Conservation (phyloP, 2,329 filamentous ascomycete species). For the Xylariomycetidae sp. region DNA sequence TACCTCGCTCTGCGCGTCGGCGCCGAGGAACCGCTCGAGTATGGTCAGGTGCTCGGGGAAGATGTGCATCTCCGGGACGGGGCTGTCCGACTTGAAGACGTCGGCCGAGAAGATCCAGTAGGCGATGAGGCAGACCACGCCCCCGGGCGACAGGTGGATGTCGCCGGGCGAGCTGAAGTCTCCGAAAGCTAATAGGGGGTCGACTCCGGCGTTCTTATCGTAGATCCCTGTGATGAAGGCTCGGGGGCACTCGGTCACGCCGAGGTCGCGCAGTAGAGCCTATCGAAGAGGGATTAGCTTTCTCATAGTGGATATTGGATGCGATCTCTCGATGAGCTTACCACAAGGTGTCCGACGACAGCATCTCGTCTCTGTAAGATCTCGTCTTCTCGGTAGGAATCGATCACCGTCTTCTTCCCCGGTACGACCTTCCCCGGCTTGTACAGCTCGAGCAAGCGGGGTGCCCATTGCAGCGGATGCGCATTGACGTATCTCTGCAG, state of each 20-base stretch:
- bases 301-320: not conserved
- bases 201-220: constrained; percentile 34
- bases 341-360: constrained; percentile 67
- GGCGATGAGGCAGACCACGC: constrained; percentile 53
- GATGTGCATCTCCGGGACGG: constrained; percentile 48
- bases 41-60: constrained; percentile 57
- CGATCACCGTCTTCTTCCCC: constrained; percentile 55
- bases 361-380: constrained; percentile 57
- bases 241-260: constrained; percentile 42
- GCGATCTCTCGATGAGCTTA: constrained; percentile 33
- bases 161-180: constrained; percentile 42
- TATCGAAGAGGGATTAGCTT: constrained; percentile 25
- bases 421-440: constrained; percentile 60
- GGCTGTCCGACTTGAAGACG: constrained; percentile 53
- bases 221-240: constrained; percentile 42
- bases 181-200: constrained; percentile 45
- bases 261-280: constrained; percentile 61
- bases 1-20: constrained; percentile 45
- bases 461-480: constrained; percentile 56
- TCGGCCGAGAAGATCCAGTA: constrained; percentile 61
- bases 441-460: constrained; percentile 64
- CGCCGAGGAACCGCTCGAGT: constrained; percentile 48
- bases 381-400: constrained; percentile 61
- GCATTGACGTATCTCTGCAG: constrained; percentile 68
- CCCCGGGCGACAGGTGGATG: constrained; percentile 55